Percentiles rank a stretch among this genome's conserved stretches.
phyloP scores from a whole-genome alignment of 192 early-diverging fungal species.

The Coemansia sp. region DNA sequence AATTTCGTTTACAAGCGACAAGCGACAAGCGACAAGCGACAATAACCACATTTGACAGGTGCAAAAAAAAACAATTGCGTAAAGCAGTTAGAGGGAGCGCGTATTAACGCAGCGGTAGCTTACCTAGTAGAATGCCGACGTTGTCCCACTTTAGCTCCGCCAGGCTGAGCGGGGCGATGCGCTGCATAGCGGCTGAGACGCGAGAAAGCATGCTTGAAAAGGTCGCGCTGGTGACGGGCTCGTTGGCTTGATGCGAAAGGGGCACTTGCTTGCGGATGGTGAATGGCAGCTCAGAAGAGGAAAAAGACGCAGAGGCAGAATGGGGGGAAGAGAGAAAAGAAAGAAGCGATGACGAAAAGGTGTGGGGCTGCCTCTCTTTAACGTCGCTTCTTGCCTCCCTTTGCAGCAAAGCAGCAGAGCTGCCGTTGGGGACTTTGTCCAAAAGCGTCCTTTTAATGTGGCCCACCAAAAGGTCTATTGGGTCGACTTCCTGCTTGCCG shows the following conservation, averaged over 20 bases:
- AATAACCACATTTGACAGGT: too few relatives aligned
- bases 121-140: conserved; percentile 74
- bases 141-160: conserved; percentile 89
- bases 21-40: too few relatives aligned
- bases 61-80: too few relatives aligned
- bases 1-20: too few relatives aligned
- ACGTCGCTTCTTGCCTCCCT: too few relatives aligned
- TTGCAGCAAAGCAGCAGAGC: too few relatives aligned
- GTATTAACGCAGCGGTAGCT: too few relatives aligned
- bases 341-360: conserved; percentile 11
- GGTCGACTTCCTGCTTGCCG: conserved; percentile 7
- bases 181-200: conserved; percentile 66
- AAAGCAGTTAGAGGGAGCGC: too few relatives aligned
- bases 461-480: conserved; percentile 24
- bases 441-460: conserved; percentile 22
- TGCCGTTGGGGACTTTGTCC: conserved; percentile 3
- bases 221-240: conserved; percentile 9
- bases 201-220: conserved; percentile 33
- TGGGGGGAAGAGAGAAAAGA: conserved; percentile 9
- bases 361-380: not conserved
- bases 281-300: conserved; percentile 26
- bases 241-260: conserved; percentile 6
- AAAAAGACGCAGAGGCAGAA: conserved; percentile 5
- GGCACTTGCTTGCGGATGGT: conserved; percentile 41
- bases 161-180: conserved; percentile 78